Evolutionary conservation across 164 flowering plant genomes (phyloP), one percentile per base, ranked within the genome.

Genomic region (Vitis labrusca): DNA sequence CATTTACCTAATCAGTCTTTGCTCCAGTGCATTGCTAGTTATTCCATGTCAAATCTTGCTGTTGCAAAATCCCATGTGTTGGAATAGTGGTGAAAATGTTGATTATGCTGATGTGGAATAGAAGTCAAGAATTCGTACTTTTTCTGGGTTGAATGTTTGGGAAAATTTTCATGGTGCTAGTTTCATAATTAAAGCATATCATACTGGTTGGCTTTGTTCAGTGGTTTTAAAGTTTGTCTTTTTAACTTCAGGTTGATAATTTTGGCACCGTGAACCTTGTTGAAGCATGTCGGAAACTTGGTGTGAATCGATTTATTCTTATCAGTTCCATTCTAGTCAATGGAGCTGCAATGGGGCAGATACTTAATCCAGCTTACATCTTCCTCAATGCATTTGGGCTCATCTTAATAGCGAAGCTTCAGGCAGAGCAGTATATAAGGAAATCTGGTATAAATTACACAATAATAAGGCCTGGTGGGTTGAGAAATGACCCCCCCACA

Each of bases 301-400:
- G 91, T 27, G 88, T 95, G 51, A 84, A 84, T 56, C 84, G 90
- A 74, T 92, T 95, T 69, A 76, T 95, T 60, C 96, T 95, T 59
- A 73, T 92, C 49, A 92, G 99, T 79, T 90, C 98, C 13, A 89
- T 95, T 68, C 80, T 95, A 73, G 99, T 92, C 17, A 95, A 95
- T 79, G 98, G 99, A 67, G 99, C 98, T 60, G 96, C 98, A 56
- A 92, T 90, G 96, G 99, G 99, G 11, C 98, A 95, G 80, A 56
- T 95, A 49, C 74, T 95, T 4, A 95, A 95, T 73, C 98, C 99
- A 23, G 94, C 96, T 64, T 94, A 94, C 81, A 84, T 94, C 64
- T 76, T 92, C 72, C 90, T 94, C 54, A 94, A 94, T 76, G 88
- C 89, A 27, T 86, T 94, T 76, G 99, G 99, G 59, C 96, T 94